These are phyloP conservation scores for Selaginella moellendorffii DNA, from an alignment of 75 land plant species.

Conservation along the genomic window DNA sequence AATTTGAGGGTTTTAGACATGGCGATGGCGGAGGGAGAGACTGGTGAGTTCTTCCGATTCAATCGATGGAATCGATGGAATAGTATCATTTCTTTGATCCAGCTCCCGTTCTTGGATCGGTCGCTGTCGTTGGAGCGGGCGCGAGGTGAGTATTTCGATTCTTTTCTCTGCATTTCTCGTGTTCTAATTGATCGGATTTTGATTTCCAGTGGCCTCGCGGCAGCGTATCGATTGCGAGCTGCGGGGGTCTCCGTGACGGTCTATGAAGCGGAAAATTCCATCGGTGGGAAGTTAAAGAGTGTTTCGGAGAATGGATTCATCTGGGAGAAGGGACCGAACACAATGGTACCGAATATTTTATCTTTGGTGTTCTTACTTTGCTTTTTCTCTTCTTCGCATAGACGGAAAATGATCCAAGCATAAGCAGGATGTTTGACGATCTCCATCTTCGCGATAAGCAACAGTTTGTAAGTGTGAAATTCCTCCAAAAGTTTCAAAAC, in stretches of 20 bases:
- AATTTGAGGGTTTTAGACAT: no score
- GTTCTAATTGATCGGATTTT: background rate
- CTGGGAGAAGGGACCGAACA: slow-evolving; percentile 97
- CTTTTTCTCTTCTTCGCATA: no score
- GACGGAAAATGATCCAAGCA: slow-evolving; percentile 68
- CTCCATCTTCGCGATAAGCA: slow-evolving; percentile 63
- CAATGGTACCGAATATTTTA: slow-evolving; percentile 45
- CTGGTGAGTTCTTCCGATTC: no score
- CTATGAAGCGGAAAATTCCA: slow-evolving; percentile 68
- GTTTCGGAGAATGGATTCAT: slow-evolving; percentile 51
- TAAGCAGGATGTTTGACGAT: slow-evolving; percentile 52
- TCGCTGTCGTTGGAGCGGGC: slow-evolving; percentile 84
- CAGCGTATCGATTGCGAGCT: slow-evolving; percentile 73
- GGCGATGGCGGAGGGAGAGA: slow-evolving; percentile 2
- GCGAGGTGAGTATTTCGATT: slow-evolving; percentile 35
- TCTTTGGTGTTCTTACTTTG: background rate
- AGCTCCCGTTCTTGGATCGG: slow-evolving; percentile 30
- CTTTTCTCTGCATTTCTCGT: background rate
- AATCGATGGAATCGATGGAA: no score
- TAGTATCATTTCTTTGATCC: no score
- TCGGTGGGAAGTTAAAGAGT: slow-evolving; percentile 79
- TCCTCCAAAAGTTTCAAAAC: no score
- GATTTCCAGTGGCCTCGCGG: slow-evolving; percentile 76
- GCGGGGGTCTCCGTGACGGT: slow-evolving; percentile 68
- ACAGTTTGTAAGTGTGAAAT: slow-evolving; percentile 78